Evolutionary conservation across 2,329 filamentous ascomycete genomes (phyloP), one percentile per base, ranked within the genome.

Genomic region (Lithohypha guttulata): DNA sequence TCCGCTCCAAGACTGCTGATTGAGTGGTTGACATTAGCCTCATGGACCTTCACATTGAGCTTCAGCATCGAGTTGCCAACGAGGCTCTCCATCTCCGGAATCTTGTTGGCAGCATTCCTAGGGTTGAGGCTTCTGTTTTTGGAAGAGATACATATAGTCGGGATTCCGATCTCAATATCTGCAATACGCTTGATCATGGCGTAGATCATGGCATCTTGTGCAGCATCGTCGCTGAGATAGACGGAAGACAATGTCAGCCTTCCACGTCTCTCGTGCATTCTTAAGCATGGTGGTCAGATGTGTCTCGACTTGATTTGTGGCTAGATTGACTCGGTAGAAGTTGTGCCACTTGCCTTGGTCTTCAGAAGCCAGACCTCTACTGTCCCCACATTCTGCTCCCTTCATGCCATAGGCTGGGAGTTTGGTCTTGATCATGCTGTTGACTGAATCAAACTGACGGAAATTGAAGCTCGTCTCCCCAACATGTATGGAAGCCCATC

Each of bases 41-140:
- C 83, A 1, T 81, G 82, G 19, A 77, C 66, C 59, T 91, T 93
- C 33, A 91, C 64, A 52, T 94, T 94, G 59, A 89, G 70, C 60
- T 85, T 94, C 41, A 94, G 62, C 0, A 68, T 76, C 2, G 84
- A 68, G 41, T 86, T 86, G 38, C 6, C 27, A 13, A 6, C 17
- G 5, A 81, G 81, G 13, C 17, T 29, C 11, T 6, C 6, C n/a
- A 13, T 11, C 6, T 31, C 28, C 3, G 14, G 19, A 5, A 13
- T 23, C 13, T 3, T 29, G 21, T 41, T n/a, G n/a, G n/a, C n/a
- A n/a, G n/a, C 41, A 9, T 41, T 38, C 4, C 15, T 8, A 6
- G 27, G 27, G 6, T 13, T 11, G 11, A 60, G 60, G 58, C 60
- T 61, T 46, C 47, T 47, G 36, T 22, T 43, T 41, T 45, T 59